Evolutionary conservation across 2,329 filamentous ascomycete species (phyloP).

Genomic region (Aurifilum marmelostoma): DNA sequence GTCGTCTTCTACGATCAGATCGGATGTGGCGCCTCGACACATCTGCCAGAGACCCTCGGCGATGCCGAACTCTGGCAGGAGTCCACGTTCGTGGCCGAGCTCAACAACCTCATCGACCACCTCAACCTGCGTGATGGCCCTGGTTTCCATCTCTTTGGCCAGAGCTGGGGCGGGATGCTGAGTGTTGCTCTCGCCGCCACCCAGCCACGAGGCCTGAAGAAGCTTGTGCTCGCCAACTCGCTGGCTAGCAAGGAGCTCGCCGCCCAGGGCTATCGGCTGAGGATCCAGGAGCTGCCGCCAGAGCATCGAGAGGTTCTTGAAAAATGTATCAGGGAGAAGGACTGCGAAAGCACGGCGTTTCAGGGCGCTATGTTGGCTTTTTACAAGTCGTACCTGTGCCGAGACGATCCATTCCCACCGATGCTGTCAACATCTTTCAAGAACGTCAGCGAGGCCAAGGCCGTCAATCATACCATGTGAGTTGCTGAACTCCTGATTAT

Average conservation of each 20-base stretch:
- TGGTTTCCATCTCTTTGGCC: conserved; percentile 26
- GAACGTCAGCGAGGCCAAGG: conserved; percentile 9
- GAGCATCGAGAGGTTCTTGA: conserved; percentile 1
- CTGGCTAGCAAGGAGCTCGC: conserved; percentile 36
- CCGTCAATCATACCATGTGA: conserved; percentile 14
- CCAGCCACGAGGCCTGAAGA: conserved; percentile 31
- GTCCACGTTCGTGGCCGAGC: conserved; percentile 33
- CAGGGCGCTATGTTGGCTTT: conserved; percentile 14
- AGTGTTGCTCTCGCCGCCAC: conserved; percentile 10
- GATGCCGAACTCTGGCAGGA: conserved; percentile 33
- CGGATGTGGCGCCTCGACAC: conserved; percentile 52
- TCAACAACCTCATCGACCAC: conserved; percentile 33
- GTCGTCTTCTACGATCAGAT: conserved; percentile 59
- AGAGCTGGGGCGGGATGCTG: conserved; percentile 19
- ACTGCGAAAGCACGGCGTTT: conserved; percentile 12
- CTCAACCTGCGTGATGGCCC: conserved; percentile 19
- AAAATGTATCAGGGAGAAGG: background rate
- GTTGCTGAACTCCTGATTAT: background rate
- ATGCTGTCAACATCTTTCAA: conserved; percentile 4
- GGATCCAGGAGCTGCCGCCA: conserved; percentile 9
- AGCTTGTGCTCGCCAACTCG: conserved; percentile 36
- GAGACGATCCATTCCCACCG: conserved; percentile 6
- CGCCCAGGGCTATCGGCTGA: background rate
- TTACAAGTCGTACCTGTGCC: conserved; percentile 18
- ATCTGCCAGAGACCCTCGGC: conserved; percentile 45